phyloP scores from a whole-genome alignment of 1,284 basidiomycete genomes.

The Hemileia vastatrix region DNA sequence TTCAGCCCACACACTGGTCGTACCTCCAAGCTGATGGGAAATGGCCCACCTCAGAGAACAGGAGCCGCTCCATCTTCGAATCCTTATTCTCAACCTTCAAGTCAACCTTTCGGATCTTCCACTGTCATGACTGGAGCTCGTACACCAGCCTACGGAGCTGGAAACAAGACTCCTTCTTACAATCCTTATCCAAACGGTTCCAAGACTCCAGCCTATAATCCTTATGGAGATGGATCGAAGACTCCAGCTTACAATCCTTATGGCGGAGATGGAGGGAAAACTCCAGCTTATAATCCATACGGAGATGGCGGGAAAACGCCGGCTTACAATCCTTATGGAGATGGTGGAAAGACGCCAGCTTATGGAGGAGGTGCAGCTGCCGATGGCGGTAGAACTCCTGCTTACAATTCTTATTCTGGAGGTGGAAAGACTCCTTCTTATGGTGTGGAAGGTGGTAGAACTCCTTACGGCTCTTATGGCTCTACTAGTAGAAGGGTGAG shows the following conservation, averaged over 20 bases:
- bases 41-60: neutral
- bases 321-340: constrained; percentile 32
- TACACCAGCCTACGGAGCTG: neutral
- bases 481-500: neutral
- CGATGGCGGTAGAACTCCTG: constrained; percentile 19
- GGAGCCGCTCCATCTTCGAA: neutral
- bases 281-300: constrained; percentile 35
- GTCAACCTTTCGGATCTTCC: neutral
- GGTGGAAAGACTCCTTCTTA: neutral
- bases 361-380: no score
- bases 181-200: constrained; percentile 27
- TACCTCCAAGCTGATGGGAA: neutral
- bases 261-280: constrained; percentile 32
- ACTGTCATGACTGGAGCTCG: neutral
- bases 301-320: constrained; percentile 38
- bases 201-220: constrained; percentile 36
- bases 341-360: constrained; percentile 30
- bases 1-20: neutral
- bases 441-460: neutral
- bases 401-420: constrained; percentile 8
- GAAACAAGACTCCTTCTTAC: constrained; percentile 29
- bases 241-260: constrained; percentile 24
- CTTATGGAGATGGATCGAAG: constrained; percentile 10
- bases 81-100: neutral
- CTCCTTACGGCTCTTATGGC: no score